Evolutionary conservation across 2,329 filamentous ascomycete species (phyloP), one percentile per base, ranked within the genome.

Genomic region (Ceratocystiopsis minuta): DNA sequence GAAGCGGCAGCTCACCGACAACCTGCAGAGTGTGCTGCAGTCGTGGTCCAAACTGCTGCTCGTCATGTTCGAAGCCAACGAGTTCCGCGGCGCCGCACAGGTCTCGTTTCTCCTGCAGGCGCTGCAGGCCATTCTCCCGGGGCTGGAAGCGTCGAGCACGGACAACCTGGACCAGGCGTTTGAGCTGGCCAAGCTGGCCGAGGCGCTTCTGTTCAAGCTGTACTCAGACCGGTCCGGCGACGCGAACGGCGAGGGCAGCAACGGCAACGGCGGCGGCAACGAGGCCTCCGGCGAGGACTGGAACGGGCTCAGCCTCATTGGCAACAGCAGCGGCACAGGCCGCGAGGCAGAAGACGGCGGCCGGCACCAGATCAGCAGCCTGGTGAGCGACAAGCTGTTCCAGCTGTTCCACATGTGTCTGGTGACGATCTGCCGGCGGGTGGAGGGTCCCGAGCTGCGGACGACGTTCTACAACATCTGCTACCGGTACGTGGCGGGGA

Each of bases 401-500:
- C 81, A 94, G 54, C 71, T 96, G 4, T 95, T 98, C 66, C 82
- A 93, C 48, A 74, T 85, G 34, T 87, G 83, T 47, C 66, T 95
- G 14, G 72, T 78, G 51, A 84, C 85, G 6, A 80, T 93, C 42
- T 75, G 78, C 49, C 77, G 80, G 46, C 78, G 81, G 54, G 70
- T 77, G 2, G 77, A 79, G 5, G 78, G 73, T 41, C 65, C 81
- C 15, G 68, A 76, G 42, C 64, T 98, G 34, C 78, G 90, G 40
- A 77, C 90, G 44, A 71, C 82, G 17, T 88, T 93, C 60, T 98
- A 96, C 58, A 81, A 81, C 52, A 93, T 94, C 51, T 87, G 82
- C 61, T 88, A 87, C 56, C 76, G 82, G 16, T 93, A 93, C 55
- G 68, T 94, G 41, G 74, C 75, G 5, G 78, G 80, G 36, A 78